phyloP scores from a whole-genome alignment of 1,284 basidiomycete species.

The Microbotryum lychnidis-dioicae region DNA sequence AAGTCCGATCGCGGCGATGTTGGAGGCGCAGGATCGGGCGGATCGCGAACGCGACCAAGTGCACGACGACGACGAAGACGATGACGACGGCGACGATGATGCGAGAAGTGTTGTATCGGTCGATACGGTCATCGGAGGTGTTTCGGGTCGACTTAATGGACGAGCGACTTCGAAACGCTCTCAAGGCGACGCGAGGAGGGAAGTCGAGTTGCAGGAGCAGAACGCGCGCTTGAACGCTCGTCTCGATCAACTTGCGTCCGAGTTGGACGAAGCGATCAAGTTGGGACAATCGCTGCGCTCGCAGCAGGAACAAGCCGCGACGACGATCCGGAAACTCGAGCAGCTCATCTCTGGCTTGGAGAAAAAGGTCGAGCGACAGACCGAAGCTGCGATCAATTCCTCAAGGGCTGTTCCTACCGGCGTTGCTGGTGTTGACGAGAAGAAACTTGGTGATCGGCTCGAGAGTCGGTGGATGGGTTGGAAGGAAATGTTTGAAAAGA shows the following conservation, averaged over 20 bases:
- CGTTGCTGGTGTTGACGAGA: conserved; percentile 40
- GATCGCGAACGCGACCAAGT: conserved; percentile 43
- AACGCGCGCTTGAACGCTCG: conserved; percentile 62
- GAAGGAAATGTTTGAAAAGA: conserved; percentile 40
- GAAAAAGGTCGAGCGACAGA: conserved; percentile 40
- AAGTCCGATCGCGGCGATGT: conserved; percentile 23
- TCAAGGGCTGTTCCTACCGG: conserved; percentile 41
- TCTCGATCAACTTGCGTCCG: conserved; percentile 59
- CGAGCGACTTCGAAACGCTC: conserved; percentile 9
- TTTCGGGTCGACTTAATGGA: conserved; percentile 31
- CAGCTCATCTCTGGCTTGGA: conserved; percentile 47
- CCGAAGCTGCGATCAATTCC: conserved; percentile 26
- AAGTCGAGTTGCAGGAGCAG: conserved; percentile 42
- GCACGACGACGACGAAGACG: conserved; percentile 16
- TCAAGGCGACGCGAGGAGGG: conserved; percentile 28
- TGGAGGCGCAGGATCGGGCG: conserved; percentile 29
- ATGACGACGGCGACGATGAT: conserved; percentile 44
- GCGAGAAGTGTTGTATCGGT: conserved; percentile 29
- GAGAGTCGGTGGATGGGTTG: conserved; percentile 66
- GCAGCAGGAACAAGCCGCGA: conserved; percentile 69
- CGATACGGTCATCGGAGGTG: conserved; percentile 44
- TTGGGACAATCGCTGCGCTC: conserved; percentile 64
- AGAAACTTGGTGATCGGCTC: conserved; percentile 42
- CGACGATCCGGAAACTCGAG: conserved; percentile 68
- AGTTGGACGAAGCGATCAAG: conserved; percentile 68